Base-by-base conservation (phyloP, 345 rosid genomes). In the Camelina neglecta region DNA sequence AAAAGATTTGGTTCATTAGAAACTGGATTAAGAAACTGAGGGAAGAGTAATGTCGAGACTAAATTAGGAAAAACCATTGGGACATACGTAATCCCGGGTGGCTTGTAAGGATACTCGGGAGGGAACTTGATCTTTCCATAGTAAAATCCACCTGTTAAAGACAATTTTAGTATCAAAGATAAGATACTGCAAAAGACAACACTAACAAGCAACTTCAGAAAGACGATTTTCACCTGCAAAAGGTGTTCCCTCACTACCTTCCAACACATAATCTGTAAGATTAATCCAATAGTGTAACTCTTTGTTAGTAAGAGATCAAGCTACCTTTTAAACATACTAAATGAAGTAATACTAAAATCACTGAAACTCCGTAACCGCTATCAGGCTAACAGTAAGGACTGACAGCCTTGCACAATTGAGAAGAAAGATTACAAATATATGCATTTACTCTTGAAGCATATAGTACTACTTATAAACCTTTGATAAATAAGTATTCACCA, bases 101-200 rank as follows among this genome's bases (percentile, higher is more conserved):
- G 99, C 82, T 90, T 95, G 69, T 88, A 93, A 10, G 99, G 99
- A 83, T 95, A 95, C 67, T 95, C 99, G 3, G 97, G 86, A 71
- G 97, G 97, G 63, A 95, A 95, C 88, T 92, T 90, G 85, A 95
- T 95, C 86, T 90, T 95, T 60, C 99, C 99, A 76, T 95, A 88
- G 81, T 95, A 95, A 64, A n/a, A 76, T 56, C 81, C 80, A 81
- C 97, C 98, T 93, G 45, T 49, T 39, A 5, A 36, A 50, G 23
- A 60, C 4, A 73, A 48, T 15, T 45, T 21, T 54, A 36, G 18
- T 45, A 57, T 49, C 11, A 48, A 65, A 62, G 39, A 48, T 38
- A 64, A 64, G 75, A 69, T 6, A 23, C 60, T 29, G 54, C 24
- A 49, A 39, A 29, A 77, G 63, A 26, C 42, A 75, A 60, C 26